These are phyloP conservation scores for Pedinophyceae sp. DNA, from an alignment of 139 green algal species.

Conservation along the genomic window DNA sequence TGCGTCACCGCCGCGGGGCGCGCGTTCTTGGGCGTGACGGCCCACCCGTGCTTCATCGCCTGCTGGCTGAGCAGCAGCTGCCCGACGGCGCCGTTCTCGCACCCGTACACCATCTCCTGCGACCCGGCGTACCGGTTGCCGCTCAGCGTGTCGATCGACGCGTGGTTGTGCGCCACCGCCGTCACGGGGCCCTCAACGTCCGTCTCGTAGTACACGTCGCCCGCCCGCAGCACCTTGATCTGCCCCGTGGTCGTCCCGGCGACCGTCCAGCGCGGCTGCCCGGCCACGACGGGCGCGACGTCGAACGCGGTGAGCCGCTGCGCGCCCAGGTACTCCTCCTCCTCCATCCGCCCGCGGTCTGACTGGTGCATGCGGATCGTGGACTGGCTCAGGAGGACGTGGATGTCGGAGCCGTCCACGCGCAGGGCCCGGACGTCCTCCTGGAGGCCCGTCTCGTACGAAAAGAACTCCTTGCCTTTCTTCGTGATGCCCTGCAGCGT, in stretches of 20 bases:
- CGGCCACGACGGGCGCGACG: neutral
- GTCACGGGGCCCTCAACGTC: neutral
- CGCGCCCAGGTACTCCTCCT: too few species aligned
- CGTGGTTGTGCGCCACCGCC: neutral
- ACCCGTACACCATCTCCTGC: neutral
- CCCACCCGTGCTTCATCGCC: neutral
- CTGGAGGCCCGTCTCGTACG: neutral
- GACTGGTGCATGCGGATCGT: too few species aligned
- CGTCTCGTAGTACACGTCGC: neutral
- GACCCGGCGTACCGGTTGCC: neutral
- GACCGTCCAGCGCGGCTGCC: neutral
- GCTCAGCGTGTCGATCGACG: neutral
- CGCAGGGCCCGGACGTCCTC: neutral
- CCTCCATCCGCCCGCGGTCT: too few species aligned
- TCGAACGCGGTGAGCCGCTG: neutral
- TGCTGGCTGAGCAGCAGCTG: neutral
- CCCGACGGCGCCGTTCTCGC: neutral
- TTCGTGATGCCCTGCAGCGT: neutral
- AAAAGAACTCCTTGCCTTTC: slow-evolving; percentile 1
- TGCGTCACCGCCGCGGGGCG: neutral
- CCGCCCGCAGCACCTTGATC: neutral
- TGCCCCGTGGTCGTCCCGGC: neutral
- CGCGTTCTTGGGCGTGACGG: neutral
- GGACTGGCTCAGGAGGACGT: neutral
- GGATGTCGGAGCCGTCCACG: neutral